phyloP scores from a whole-genome alignment of 768 basidiomycete genomes.

The Pholiota molesta region DNA sequence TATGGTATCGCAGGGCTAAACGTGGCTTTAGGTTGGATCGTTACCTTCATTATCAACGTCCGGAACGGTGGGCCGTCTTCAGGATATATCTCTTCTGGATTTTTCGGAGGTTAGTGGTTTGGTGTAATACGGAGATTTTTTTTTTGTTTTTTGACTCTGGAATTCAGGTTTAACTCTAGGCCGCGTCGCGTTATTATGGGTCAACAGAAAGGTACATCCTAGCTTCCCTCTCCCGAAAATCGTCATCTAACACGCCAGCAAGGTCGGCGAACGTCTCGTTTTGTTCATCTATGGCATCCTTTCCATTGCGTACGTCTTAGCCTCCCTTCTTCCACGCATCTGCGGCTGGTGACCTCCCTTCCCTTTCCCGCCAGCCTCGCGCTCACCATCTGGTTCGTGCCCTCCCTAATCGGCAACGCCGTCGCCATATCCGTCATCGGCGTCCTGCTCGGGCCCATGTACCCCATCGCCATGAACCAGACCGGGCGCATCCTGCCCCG shows the following conservation, averaged over 20 bases:
- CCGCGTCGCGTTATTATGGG: slow-evolving; percentile 56
- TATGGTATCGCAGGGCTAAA: neutral
- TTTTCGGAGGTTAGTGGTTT: slow-evolving; percentile 45
- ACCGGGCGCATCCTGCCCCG: slow-evolving; percentile 68
- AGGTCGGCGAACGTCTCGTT: slow-evolving; percentile 60
- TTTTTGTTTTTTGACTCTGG: neutral
- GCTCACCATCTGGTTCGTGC: slow-evolving; percentile 69
- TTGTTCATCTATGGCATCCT: slow-evolving; percentile 55
- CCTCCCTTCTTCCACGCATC: neutral
- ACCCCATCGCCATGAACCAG: slow-evolving; percentile 75
- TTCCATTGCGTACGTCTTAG: slow-evolving; percentile 45
- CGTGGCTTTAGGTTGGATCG: slow-evolving; percentile 61
- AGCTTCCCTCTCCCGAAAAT: neutral
- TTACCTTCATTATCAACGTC: slow-evolving; percentile 38
- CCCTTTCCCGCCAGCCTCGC: slow-evolving; percentile 47
- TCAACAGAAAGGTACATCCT: slow-evolving; percentile 49
- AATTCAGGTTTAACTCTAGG: slow-evolving; percentile 55
- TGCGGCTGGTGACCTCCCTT: neutral
- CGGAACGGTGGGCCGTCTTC: slow-evolving; percentile 10
- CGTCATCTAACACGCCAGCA: neutral
- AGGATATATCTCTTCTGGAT: slow-evolving; percentile 11
- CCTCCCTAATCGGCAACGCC: slow-evolving; percentile 64
- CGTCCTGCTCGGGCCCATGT: slow-evolving; percentile 74
- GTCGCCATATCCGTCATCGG: slow-evolving; percentile 69
- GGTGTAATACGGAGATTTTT: neutral